Base-by-base conservation (phyloP, 1,139 yeast genomes). In the Taphrina pruni region DNA sequence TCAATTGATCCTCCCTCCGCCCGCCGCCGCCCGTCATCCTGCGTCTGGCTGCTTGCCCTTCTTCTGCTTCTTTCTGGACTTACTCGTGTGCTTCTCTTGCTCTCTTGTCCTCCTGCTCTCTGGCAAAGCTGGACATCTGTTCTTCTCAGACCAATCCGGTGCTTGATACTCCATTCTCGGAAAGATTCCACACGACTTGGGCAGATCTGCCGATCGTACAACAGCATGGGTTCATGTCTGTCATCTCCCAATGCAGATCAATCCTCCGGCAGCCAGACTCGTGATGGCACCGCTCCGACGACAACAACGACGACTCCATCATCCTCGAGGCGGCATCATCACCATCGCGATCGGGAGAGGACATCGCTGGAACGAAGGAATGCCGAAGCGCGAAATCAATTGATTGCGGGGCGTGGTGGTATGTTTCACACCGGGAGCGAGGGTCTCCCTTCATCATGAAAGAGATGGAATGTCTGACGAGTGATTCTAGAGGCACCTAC, bases 361-460 rank as follows among this genome's bases (percentile, higher is more conserved):
- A 64, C 61, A 12, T 64, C 67, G 3, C 56, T 64, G 20, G 67
- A 64, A 26, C 60, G 67, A 35, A 58, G 52, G 11, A 64, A 64
- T 32, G 26, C 56, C 11, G 67, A 64, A 48, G 67, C 67, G 56
- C 60, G 67, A 21, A 45, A 46, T 35, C 61, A 64, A 36, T 46
- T 64, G 35, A 26, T 64, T 38, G 67, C 61, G 9, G 67, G 61
- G 11, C 67, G 67, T 45, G 67, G 67, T 41, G 67, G 67, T 64
- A 46, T 20, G 67, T 20, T 32, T 21, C 8, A 50, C 20, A n/a
- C 3, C 51, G 20, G 26, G 20, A 46, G 20, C 51, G 1, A 12
- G 3, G 35, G 20, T 11, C 32, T 17, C 39, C 48, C 35, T 26
- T 11, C 26, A 14, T 26, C 36, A 57, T 43, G 36, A 20, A n/a